Evolutionary conservation across 1,284 basidiomycete genomes (phyloP).

Genomic region (Ustilago hordei): DNA sequence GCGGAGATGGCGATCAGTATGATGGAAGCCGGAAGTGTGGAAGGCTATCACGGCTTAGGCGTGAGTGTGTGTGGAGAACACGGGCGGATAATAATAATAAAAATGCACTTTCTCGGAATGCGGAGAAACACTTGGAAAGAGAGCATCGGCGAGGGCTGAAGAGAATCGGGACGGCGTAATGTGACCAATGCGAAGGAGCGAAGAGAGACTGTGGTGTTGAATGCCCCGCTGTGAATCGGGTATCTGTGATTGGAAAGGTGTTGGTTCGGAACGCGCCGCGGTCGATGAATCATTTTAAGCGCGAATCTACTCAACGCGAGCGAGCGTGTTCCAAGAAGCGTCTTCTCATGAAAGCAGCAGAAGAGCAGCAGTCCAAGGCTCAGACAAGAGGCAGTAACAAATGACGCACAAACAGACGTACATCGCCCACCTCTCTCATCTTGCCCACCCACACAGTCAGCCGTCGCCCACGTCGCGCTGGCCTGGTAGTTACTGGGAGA

Average conservation of each 20-base stretch:
- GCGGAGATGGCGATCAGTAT: not conserved
- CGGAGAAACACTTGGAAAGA: not conserved
- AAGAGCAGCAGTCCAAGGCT: not conserved
- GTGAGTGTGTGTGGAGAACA: constrained; percentile 5
- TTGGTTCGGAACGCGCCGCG: constrained; percentile 11
- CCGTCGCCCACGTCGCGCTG: not conserved
- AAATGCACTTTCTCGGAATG: constrained; percentile 6
- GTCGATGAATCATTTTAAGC: constrained; percentile 1
- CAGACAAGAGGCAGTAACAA: not conserved
- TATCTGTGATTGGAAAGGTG: constrained; percentile 7
- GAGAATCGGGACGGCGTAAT: not conserved
- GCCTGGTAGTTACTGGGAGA: too few relatives aligned
- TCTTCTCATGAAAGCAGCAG: not conserved
- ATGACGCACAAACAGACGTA: not conserved
- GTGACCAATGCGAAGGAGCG: not conserved
- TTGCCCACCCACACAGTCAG: not conserved
- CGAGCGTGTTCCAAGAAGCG: not conserved
- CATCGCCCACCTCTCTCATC: not conserved
- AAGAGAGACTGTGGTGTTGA: not conserved
- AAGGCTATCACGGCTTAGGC: constrained; percentile 16
- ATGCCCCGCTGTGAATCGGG: not conserved
- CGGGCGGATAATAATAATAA: not conserved
- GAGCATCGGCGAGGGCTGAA: not conserved
- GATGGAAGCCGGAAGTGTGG: not conserved
- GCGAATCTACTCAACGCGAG: constrained; percentile 42